Evolutionary conservation across 2,329 filamentous ascomycete species (phyloP).

Genomic region (Alternaria gaisen): DNA sequence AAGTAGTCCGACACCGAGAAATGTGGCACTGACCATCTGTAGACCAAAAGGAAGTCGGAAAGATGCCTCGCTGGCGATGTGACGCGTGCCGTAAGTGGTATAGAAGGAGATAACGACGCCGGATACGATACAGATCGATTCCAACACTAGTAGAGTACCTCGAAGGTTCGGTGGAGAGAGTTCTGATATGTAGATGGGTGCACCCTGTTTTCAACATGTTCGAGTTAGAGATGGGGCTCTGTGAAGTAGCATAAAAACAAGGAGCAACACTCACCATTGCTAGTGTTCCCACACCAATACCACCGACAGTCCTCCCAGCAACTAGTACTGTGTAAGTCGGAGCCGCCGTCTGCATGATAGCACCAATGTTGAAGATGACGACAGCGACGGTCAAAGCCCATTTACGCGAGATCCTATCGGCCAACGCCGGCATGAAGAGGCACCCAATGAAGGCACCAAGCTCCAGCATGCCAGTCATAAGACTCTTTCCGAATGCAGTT

Average conservation of each 20-base stretch:
- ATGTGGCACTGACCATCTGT: slow-evolving; percentile 1
- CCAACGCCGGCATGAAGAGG: slow-evolving; percentile 50
- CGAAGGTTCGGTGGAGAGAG: slow-evolving; percentile 11
- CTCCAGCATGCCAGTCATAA: slow-evolving; percentile 49
- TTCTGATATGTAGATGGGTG: slow-evolving; percentile 23
- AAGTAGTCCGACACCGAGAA: neutral
- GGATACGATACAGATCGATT: slow-evolving; percentile 6
- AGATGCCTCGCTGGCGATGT: neutral
- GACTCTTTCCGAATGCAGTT: slow-evolving; percentile 53
- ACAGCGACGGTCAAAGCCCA: slow-evolving; percentile 46
- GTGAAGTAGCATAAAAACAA: neutral
- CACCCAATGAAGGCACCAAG: slow-evolving; percentile 53
- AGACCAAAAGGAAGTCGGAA: slow-evolving; percentile 6
- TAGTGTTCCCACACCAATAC: no score
- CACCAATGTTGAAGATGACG: slow-evolving; percentile 57
- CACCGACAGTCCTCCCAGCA: slow-evolving; percentile 48
- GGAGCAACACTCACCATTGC: no score
- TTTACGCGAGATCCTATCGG: slow-evolving; percentile 59
- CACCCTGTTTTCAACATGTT: slow-evolving; percentile 18
- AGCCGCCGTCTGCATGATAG: slow-evolving; percentile 57
- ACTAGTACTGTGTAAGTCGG: slow-evolving; percentile 58
- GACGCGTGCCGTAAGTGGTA: slow-evolving; percentile 11
- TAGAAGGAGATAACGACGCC: slow-evolving; percentile 12
- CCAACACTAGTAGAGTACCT: slow-evolving; percentile 9
- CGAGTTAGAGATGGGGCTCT: no score